Conservation (phyloP, 768 basidiomycete genomes). For the Mycena metata region DNA sequence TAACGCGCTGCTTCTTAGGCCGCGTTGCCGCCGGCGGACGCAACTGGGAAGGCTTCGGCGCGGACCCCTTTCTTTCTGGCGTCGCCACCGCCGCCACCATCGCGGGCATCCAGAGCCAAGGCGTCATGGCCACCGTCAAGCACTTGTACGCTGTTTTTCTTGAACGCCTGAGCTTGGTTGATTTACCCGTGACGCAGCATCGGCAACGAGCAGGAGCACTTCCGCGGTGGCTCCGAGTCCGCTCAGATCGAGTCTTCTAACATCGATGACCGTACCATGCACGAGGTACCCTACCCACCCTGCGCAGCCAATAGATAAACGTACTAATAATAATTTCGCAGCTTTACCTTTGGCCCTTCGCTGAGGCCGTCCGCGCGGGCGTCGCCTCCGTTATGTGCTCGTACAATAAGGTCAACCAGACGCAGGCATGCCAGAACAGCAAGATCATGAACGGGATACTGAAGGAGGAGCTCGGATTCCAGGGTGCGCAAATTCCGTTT, state of each 20-base stretch:
- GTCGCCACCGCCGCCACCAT: constrained; percentile 56
- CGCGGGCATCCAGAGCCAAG: constrained; percentile 51
- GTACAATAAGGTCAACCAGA: constrained; percentile 55
- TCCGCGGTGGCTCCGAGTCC: constrained; percentile 37
- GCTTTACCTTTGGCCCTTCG: constrained; percentile 44
- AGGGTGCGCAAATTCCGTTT: constrained; percentile 42
- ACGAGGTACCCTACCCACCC: too few species aligned
- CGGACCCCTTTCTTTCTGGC: constrained; percentile 59
- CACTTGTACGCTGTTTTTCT: constrained; percentile 40
- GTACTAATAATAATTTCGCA: neutral
- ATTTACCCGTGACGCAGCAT: constrained; percentile 29
- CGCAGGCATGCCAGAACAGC: constrained; percentile 62
- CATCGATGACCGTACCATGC: constrained; percentile 58
- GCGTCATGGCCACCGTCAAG: constrained; percentile 56
- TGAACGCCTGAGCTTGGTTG: neutral
- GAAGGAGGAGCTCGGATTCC: constrained; percentile 65
- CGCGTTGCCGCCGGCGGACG: constrained; percentile 47
- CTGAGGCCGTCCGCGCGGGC: constrained; percentile 48
- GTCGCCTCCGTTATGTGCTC: constrained; percentile 49
- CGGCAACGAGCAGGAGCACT: constrained; percentile 43
- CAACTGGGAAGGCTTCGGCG: constrained; percentile 64
- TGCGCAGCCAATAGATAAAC: too few species aligned
- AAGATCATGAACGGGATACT: constrained; percentile 57
- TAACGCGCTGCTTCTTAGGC: neutral
- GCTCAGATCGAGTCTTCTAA: constrained; percentile 46